These are phyloP conservation scores for Lepidium aucheri DNA, from an alignment of 345 rosid species.

Conservation along the genomic window DNA sequence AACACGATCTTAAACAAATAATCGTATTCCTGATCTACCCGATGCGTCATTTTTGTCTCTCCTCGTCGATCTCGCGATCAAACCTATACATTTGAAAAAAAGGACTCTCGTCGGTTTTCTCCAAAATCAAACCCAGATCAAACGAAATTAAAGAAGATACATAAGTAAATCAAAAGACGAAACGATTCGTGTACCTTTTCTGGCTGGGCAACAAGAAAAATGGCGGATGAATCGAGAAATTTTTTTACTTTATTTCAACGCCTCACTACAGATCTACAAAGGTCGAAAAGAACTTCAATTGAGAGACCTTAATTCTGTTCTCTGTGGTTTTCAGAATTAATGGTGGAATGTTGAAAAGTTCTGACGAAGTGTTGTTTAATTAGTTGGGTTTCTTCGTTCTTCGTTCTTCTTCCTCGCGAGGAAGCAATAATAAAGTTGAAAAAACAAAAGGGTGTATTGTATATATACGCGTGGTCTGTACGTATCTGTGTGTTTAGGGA, in stretches of 20 bases:
- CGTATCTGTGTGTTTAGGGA: background rate
- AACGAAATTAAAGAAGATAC: background rate
- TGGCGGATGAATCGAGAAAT: conserved; percentile 34
- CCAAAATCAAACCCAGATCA: conserved; percentile 1
- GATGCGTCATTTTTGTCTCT: conserved; percentile 35
- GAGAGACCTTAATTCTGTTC: background rate
- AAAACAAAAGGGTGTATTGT: background rate
- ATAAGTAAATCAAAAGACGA: background rate
- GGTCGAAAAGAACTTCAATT: background rate
- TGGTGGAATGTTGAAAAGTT: background rate
- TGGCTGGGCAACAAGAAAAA: background rate
- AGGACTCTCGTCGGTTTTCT: background rate
- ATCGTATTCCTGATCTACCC: conserved; percentile 63
- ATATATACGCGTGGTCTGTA: conserved; percentile 1
- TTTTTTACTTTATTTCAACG: no score
- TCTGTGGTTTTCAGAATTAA: background rate
- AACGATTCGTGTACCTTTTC: conserved; percentile 2
- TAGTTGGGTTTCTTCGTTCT: background rate
- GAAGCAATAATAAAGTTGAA: background rate
- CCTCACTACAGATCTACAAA: conserved; percentile 16
- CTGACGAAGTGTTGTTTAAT: conserved; percentile 4
- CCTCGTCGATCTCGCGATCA: conserved; percentile 26
- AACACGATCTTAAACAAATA: conserved; percentile 69
- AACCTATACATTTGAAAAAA: conserved; percentile 8
- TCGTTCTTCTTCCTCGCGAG: background rate